phyloP scores from a whole-genome alignment of 495 filamentous ascomycete genomes.

The Aspergillus conjunctus region DNA sequence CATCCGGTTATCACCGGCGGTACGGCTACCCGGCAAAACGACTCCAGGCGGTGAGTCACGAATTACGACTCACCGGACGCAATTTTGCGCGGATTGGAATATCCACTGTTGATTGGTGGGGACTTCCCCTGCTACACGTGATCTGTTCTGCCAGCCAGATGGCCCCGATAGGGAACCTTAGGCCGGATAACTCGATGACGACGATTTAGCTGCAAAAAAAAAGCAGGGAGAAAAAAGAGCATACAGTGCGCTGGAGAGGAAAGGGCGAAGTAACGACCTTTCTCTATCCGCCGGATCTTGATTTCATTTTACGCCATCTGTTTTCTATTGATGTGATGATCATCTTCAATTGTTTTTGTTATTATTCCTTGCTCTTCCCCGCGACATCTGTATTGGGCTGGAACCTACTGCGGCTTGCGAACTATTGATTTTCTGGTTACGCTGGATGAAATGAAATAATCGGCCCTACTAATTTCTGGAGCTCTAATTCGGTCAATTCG shows the following conservation, averaged over 20 bases:
- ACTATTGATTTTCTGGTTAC: slow-evolving; percentile 1
- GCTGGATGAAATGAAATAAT: slow-evolving; percentile 18
- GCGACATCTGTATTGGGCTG: slow-evolving; percentile 11
- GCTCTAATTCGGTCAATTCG: neutral
- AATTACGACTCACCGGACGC: too few relatives aligned
- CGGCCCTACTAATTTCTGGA: neutral
- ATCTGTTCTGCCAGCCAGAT: too few relatives aligned
- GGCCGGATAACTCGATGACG: too few relatives aligned
- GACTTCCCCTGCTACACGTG: neutral
- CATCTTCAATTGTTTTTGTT: slow-evolving; percentile 9
- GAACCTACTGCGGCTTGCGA: slow-evolving; percentile 13
- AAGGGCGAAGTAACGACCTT: neutral
- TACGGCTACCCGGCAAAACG: slow-evolving; percentile 18
- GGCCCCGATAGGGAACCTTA: too few relatives aligned
- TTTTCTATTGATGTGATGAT: neutral
- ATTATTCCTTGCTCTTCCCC: neutral
- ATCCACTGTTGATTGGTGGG: neutral
- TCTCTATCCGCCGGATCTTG: neutral
- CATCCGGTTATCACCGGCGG: slow-evolving; percentile 2
- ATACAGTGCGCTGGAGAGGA: too few relatives aligned
- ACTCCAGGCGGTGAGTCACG: slow-evolving; percentile 18
- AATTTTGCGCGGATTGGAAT: neutral
- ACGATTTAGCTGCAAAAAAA: too few relatives aligned
- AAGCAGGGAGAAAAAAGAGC: too few relatives aligned
- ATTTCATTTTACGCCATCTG: neutral